Evolutionary conservation across 768 basidiomycete species (phyloP).

Genomic region (Leucocoprinus sp.): DNA sequence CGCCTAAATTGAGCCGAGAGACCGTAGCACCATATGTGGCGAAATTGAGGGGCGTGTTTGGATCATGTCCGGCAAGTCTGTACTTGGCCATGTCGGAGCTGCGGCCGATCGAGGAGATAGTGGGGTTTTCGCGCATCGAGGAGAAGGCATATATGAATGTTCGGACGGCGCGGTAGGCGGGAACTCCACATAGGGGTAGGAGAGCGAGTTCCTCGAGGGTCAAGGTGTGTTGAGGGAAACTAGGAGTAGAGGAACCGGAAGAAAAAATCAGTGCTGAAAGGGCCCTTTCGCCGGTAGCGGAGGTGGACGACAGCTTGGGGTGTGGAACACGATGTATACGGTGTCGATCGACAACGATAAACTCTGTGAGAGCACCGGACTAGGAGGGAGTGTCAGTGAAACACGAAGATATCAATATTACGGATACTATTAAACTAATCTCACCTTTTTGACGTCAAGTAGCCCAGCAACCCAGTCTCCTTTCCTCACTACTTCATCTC

Average conservation of each 20-base stretch:
- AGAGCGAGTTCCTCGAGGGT: constrained; percentile 72
- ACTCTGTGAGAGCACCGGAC: constrained; percentile 87
- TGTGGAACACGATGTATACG: constrained; percentile 67
- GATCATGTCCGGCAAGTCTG: background rate
- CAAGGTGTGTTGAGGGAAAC: constrained; percentile 18
- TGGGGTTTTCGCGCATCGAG: constrained; percentile 14
- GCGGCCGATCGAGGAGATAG: constrained; percentile 1
- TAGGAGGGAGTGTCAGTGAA: constrained; percentile 22
- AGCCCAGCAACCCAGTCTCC: constrained; percentile 88
- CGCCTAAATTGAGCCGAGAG: constrained; percentile 8
- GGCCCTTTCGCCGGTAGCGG: no score
- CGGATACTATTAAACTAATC: no score
- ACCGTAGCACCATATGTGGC: constrained; percentile 10
- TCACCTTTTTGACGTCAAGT: constrained; percentile 72
- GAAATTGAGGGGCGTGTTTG: background rate
- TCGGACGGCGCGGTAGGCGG: constrained; percentile 77
- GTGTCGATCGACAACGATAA: constrained; percentile 74
- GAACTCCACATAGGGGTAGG: constrained; percentile 68
- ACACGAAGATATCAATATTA: no score
- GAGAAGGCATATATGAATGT: constrained; percentile 49
- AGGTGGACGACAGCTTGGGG: constrained; percentile 26
- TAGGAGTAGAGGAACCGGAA: constrained; percentile 16
- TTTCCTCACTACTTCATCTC: constrained; percentile 52
- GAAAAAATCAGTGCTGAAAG: constrained; percentile 5
- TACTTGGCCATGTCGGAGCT: constrained; percentile 5